Evolutionary conservation across 257 asterid genomes (phyloP).

Genomic region (Jaltomata sinuosa): DNA sequence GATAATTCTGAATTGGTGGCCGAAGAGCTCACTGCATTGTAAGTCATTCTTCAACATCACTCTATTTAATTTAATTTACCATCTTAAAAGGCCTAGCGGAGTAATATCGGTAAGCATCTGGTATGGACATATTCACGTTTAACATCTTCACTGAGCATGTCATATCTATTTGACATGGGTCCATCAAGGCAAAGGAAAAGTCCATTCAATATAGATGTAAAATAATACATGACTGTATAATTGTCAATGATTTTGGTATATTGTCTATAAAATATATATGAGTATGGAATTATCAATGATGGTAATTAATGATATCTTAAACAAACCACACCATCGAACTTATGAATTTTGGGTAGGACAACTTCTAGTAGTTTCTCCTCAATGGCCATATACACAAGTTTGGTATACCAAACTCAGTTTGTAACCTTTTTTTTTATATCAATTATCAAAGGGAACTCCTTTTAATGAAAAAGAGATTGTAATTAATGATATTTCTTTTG

Average conservation of each 20-base stretch:
- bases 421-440: neutral
- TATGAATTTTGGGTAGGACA: neutral
- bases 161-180: neutral
- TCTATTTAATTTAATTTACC: neutral
- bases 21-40: conserved; percentile 90
- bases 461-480: neutral
- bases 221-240: neutral
- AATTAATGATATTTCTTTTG: neutral
- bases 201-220: neutral
- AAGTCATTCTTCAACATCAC: conserved; percentile 4
- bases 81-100: too few species aligned
- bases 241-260: neutral
- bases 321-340: neutral
- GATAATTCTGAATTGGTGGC: conserved; percentile 52
- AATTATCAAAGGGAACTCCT: neutral
- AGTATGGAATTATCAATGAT: neutral
- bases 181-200: neutral
- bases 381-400: neutral
- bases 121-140: neutral
- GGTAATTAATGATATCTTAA: neutral
- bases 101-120: neutral
- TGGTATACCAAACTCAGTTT: neutral
- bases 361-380: neutral
- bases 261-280: neutral
- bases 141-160: neutral